Percentiles rank a stretch among this genome's conserved stretches.
phyloP scores from a whole-genome alignment of 208 protist genomes.

The Trypanosoma scelopori region DNA sequence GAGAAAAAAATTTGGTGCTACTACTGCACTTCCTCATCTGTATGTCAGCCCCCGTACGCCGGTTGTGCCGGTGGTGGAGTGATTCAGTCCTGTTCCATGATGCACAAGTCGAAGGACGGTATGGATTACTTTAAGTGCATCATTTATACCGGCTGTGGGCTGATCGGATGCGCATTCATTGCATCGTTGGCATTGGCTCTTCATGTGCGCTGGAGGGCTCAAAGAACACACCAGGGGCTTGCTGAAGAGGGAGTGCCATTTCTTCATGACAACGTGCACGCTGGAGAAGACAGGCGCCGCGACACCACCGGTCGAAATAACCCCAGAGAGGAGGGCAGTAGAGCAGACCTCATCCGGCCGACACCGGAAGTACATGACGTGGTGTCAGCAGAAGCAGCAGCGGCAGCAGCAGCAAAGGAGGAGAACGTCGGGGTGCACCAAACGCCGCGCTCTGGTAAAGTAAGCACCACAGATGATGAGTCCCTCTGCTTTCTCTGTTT shows the following conservation, averaged over 20 bases:
- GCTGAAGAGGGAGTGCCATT: constrained; percentile 10
- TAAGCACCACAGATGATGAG: constrained; percentile 31
- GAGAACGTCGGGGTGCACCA: neutral
- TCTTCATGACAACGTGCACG: neutral
- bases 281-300: neutral
- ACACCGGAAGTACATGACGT: neutral
- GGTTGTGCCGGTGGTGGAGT: constrained; percentile 11
- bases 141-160: constrained; percentile 2
- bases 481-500: constrained; percentile 50
- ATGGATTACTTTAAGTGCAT: constrained; percentile 9
- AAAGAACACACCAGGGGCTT: neutral
- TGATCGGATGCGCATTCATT: neutral
- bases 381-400: neutral
- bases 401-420: neutral
- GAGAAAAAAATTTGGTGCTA: constrained; percentile 36
- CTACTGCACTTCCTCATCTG: constrained; percentile 28
- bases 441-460: constrained; percentile 15
- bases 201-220: neutral
- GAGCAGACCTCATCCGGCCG: no score
- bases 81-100: constrained; percentile 27
- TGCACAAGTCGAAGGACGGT: neutral
- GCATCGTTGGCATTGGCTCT: neutral
- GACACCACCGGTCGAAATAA: neutral
- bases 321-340: neutral
- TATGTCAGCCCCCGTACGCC: constrained; percentile 23